These are phyloP conservation scores for Musa balbisiana DNA, from an alignment of 202 grass and related monocot species.

Conservation along the genomic window DNA sequence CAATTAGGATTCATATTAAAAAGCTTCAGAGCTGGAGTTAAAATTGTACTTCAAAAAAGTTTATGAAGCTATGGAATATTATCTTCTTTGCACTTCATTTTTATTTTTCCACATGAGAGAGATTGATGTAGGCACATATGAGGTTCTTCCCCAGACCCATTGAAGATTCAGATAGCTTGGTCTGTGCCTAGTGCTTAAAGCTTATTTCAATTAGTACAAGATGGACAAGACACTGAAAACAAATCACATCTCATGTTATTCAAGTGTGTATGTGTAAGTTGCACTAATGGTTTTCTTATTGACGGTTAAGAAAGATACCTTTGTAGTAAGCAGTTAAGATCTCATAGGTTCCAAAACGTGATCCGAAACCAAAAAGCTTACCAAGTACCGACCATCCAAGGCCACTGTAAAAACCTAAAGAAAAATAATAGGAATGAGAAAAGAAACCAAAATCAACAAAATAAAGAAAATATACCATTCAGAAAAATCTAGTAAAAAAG, in stretches of 20 bases:
- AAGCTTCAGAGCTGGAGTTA: background rate
- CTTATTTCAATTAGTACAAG: background rate
- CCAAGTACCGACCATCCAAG: constrained; percentile 74
- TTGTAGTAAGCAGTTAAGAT: constrained; percentile 88
- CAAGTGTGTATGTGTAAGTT: background rate
- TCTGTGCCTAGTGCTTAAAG: background rate
- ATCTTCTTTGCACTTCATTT: no score
- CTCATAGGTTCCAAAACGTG: constrained; percentile 85
- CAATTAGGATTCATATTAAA: background rate
- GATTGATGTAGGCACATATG: background rate
- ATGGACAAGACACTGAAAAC: background rate
- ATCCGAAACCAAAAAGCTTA: constrained; percentile 61
- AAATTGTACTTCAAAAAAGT: background rate
- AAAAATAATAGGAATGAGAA: background rate
- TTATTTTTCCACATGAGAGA: no score
- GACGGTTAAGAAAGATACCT: constrained; percentile 33
- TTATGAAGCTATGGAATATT: no score
- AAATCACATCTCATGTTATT: background rate
- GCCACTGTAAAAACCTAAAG: constrained; percentile 72
- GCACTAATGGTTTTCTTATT: background rate
- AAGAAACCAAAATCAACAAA: background rate
- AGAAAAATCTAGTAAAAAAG: no score
- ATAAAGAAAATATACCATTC: background rate
- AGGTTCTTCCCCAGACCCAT: background rate
- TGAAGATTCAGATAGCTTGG: background rate